A percentile compares a stretch with the other conserved stretches of the same genome.
Conservation (phyloP, 2,329 filamentous ascomycete genomes). For the Penicillium sp. region DNA sequence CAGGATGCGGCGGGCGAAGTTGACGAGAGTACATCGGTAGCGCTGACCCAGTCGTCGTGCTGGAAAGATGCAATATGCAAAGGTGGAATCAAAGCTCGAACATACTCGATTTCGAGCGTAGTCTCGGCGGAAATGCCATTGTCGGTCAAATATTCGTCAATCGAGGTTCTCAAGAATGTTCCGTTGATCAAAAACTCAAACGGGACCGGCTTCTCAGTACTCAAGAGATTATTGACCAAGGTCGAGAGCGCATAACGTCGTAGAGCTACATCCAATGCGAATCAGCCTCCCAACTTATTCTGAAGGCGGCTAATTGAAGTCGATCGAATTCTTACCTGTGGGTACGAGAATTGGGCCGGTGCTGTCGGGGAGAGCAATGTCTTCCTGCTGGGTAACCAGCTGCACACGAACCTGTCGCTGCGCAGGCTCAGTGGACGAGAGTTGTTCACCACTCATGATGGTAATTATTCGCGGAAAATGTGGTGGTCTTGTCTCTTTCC, state of each 20-base stretch:
- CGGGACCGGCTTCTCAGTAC: conserved; percentile 47
- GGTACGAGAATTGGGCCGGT: conserved; percentile 53
- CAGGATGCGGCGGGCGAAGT: conserved; percentile 57
- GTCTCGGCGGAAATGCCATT: conserved; percentile 87
- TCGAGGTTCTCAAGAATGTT: conserved; percentile 77
- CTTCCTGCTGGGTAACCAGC: conserved; percentile 47
- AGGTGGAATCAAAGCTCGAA: conserved; percentile 83
- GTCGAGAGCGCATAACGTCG: conserved; percentile 56
- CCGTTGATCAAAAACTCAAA: conserved; percentile 95
- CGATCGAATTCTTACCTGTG: conserved; percentile 41
- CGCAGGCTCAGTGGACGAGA: conserved; percentile 19
- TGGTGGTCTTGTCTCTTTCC: conserved; percentile 12
- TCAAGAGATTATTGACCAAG: conserved; percentile 57
- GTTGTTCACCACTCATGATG: conserved; percentile 24
- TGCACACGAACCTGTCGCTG: conserved; percentile 51
- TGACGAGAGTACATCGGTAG: conserved; percentile 71
- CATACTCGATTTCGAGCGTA: conserved; percentile 84
- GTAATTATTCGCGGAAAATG: conserved; percentile 8
- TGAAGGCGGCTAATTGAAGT: background rate
- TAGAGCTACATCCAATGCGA: conserved; percentile 37
- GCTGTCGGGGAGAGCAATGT: conserved; percentile 50
- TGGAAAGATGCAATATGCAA: conserved; percentile 86
- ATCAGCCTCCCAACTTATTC: conserved; percentile 9
- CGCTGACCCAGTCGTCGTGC: conserved; percentile 95
- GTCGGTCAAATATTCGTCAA: conserved; percentile 81